A percentile compares a stretch with the other conserved stretches of the same genome.
These are phyloP conservation scores for Microdochium bolleyi DNA, from an alignment of 2,329 filamentous ascomycete species.

Conservation along the genomic window DNA sequence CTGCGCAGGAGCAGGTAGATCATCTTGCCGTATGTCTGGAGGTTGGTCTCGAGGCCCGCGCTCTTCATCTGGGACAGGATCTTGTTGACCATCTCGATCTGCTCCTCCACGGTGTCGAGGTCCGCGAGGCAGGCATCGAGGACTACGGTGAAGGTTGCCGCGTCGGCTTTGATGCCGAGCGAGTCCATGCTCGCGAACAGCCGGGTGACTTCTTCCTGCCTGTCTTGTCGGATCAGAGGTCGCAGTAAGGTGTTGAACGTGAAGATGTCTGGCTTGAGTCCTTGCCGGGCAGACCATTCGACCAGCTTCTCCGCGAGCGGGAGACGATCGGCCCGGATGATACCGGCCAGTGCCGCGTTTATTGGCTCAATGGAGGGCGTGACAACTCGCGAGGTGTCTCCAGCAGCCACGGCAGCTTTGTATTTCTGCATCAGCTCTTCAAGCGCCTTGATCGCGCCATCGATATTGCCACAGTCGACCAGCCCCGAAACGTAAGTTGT, in stretches of 20 bases:
- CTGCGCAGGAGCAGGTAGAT: constrained; percentile 54
- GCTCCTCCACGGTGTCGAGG: constrained; percentile 35
- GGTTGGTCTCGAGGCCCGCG: constrained; percentile 50
- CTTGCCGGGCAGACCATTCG: constrained; percentile 47
- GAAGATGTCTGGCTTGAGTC: constrained; percentile 46
- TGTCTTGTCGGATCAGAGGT: constrained; percentile 43
- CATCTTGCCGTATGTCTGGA: constrained; percentile 60
- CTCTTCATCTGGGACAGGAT: constrained; percentile 51
- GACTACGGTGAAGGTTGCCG: constrained; percentile 67
- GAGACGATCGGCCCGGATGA: constrained; percentile 48
- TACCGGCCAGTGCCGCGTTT: constrained; percentile 61
- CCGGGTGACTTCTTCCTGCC: constrained; percentile 35
- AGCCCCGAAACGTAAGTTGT: constrained; percentile 61
- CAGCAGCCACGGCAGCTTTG: constrained; percentile 30
- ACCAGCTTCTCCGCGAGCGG: constrained; percentile 21
- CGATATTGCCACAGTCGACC: constrained; percentile 43
- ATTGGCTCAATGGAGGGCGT: constrained; percentile 57
- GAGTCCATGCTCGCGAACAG: constrained; percentile 53
- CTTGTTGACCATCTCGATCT: constrained; percentile 40
- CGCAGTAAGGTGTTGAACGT: constrained; percentile 66
- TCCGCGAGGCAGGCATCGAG: constrained; percentile 48
- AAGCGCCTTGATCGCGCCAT: constrained; percentile 54
- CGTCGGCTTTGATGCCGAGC: constrained; percentile 48
- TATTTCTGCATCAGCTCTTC: constrained; percentile 58
- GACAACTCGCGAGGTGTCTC: constrained; percentile 28